Evolutionary conservation across 495 filamentous ascomycete species (phyloP).

Genomic region (Aspergillus cristatus): DNA sequence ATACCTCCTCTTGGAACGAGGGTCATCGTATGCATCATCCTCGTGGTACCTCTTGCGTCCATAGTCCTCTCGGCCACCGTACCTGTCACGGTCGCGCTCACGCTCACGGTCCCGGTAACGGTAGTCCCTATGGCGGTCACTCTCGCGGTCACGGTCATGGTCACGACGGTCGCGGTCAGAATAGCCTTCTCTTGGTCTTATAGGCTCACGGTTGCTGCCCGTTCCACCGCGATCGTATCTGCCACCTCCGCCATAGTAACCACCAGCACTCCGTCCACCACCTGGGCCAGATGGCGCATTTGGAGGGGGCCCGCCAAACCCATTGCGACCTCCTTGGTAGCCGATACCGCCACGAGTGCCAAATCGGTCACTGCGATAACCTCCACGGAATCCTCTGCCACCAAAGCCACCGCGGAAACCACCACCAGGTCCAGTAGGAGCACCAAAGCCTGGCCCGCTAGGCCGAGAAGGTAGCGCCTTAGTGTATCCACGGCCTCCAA

Average conservation of each 20-base stretch:
- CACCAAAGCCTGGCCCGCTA: constrained; percentile 46
- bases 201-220: constrained; percentile 47
- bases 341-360: constrained; percentile 50
- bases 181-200: constrained; percentile 39
- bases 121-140: constrained; percentile 47
- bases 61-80: constrained; percentile 53
- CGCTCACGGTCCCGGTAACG: constrained; percentile 46
- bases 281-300: constrained; percentile 78
- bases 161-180: constrained; percentile 47
- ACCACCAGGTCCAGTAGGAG: constrained; percentile 58
- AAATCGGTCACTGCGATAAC: constrained; percentile 57
- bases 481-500: constrained; percentile 89
- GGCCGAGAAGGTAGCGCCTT: constrained; percentile 71
- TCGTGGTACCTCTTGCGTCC: constrained; percentile 50
- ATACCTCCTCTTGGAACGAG: constrained; percentile 71
- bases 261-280: constrained; percentile 48
- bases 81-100: constrained; percentile 40
- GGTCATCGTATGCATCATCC: constrained; percentile 62
- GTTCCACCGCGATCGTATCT: constrained; percentile 40
- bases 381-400: constrained; percentile 46
- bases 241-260: constrained; percentile 19
- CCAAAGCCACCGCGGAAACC: constrained; percentile 56
- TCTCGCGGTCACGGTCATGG: constrained; percentile 51
- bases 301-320: constrained; percentile 54
- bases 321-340: constrained; percentile 51